Conservation (phyloP, 371 early-diverging fungal species). For the Polyrhizophydium stewartii region DNA sequence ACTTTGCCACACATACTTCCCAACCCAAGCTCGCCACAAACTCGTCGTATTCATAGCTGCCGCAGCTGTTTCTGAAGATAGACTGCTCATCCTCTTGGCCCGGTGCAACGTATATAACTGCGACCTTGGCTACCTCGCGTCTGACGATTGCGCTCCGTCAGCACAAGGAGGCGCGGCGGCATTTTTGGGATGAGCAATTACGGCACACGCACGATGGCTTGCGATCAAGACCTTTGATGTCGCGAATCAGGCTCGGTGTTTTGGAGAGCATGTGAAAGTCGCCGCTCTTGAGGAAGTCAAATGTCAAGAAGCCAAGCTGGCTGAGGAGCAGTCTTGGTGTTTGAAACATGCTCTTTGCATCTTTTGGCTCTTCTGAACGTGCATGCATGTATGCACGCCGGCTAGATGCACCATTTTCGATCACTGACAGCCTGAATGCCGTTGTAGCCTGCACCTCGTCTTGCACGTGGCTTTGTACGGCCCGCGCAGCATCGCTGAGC, state of each 20-base stretch:
- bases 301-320: slow-evolving; percentile 69
- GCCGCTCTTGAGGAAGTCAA: slow-evolving; percentile 67
- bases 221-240: slow-evolving; percentile 71
- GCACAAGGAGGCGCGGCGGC: not conserved
- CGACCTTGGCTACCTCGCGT: slow-evolving; percentile 86
- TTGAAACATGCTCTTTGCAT: slow-evolving; percentile 54
- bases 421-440: not conserved
- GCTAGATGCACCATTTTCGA: not conserved
- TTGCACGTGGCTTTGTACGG: slow-evolving; percentile 50
- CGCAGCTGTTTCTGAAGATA: slow-evolving; percentile 72
- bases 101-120: slow-evolving; percentile 83
- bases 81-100: slow-evolving; percentile 84
- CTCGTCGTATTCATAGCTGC: slow-evolving; percentile 62
- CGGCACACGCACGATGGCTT: slow-evolving; percentile 58
- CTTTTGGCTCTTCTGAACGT: slow-evolving; percentile 21
- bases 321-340: slow-evolving; percentile 65
- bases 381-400: not conserved
- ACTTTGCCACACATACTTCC: slow-evolving; percentile 26
- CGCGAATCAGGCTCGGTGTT: slow-evolving; percentile 61
- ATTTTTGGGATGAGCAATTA: not conserved
- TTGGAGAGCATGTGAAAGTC: slow-evolving; percentile 65
- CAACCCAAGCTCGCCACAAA: slow-evolving; percentile 83
- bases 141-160: slow-evolving; percentile 2
- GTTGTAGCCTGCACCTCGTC: slow-evolving; percentile 32
- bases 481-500: slow-evolving; percentile 17